Evolutionary conservation across 192 early-diverging fungal species (phyloP), one percentile per base, ranked within the genome.

Genomic region (Mortierella hygrophila): DNA sequence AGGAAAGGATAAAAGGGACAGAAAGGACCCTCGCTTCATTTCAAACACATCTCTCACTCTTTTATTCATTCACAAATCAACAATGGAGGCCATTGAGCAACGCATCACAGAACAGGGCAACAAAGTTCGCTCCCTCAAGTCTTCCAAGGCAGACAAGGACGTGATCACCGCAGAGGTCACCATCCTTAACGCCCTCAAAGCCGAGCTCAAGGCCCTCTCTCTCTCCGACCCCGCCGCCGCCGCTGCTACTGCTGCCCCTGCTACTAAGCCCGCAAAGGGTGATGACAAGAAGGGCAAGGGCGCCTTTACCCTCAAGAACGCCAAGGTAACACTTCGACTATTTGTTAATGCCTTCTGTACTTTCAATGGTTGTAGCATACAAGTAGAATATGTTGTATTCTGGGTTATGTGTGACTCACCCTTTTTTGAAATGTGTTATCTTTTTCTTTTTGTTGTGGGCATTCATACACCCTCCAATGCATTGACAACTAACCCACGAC

Each of bases 241-340:
- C 21, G 54, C 83, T 16, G 72, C 70, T 35, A n/a, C 84, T 13
- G 74, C 83, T 44, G 72, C 77, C 9, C 68, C 74, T 55, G 35
- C 85, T 29, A 65, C 63, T 9, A 84, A 80, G 75, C 23, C 68
- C 60, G 85, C 87, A 52, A 86, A 81, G 72, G 26, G 71, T 1
- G 84, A 86, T 1, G 82, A 88, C 55, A 92, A 92, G 74, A 86
- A 80, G 29, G 82, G 75, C 46, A 93, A 93, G 81, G 76, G 87
- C 21, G 79, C 79, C 41, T 92, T 95, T 69, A 89, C 89, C 18
- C 90, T 97, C 16, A 97, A 97, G 83, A 94, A 92, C 4, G 92
- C 96, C 68, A 97, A 97, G 93, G 94, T 94, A 90, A n/a, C 10
- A 20, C 21, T 69, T 11, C 8, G 2, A 6, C 29, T n/a, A 1